phyloP scores from a whole-genome alignment of 2,329 filamentous ascomycete genomes.

The Aspergillus nomiae region DNA sequence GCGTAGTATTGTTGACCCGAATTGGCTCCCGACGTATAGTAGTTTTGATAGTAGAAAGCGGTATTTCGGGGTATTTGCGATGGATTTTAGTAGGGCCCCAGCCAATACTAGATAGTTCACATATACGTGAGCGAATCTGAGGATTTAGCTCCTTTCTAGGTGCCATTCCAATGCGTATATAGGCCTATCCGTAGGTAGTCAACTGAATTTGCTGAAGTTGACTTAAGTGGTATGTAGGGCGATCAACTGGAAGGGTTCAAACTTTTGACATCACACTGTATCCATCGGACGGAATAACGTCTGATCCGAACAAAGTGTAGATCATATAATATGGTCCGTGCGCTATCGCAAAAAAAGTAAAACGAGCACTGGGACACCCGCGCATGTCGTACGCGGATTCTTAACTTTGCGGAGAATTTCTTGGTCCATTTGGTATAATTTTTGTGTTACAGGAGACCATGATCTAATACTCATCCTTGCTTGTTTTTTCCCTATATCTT shows the following conservation, averaged over 20 bases:
- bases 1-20: too few relatives aligned
- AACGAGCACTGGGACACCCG: slow-evolving; percentile 5
- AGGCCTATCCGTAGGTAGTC: background rate
- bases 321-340: slow-evolving; percentile 17
- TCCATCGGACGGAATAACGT: slow-evolving; percentile 9
- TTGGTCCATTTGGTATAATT: background rate
- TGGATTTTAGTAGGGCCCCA: too few relatives aligned
- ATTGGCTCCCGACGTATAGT: too few relatives aligned
- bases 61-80: too few relatives aligned
- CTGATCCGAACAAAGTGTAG: background rate
- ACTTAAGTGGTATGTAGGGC: too few relatives aligned
- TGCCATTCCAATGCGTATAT: too few relatives aligned
- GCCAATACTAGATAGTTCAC: too few relatives aligned
- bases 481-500: background rate
- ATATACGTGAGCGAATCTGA: too few relatives aligned
- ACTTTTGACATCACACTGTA: background rate
- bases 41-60: too few relatives aligned
- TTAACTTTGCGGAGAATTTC: background rate
- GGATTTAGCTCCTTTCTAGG: too few relatives aligned
- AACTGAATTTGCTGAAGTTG: too few relatives aligned
- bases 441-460: background rate
- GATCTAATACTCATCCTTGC: background rate
- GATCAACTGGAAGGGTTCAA: too few relatives aligned
- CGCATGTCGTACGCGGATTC: background rate
- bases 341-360: slow-evolving; percentile 24